A percentile compares a stretch with the other conserved stretches of the same genome.
Conservation (phyloP, 2,329 filamentous ascomycete genomes). For the Scopulariopsis brevicaulis region DNA sequence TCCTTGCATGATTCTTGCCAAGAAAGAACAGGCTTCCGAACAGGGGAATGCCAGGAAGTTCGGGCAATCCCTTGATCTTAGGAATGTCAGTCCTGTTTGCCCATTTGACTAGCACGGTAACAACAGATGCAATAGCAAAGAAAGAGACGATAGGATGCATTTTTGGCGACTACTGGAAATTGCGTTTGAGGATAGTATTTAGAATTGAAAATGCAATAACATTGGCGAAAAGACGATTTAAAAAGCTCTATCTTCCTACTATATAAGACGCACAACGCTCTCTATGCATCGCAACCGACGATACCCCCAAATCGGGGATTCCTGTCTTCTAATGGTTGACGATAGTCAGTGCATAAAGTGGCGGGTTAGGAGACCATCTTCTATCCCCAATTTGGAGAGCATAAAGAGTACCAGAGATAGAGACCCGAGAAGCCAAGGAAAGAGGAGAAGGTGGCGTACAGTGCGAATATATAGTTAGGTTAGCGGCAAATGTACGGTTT, state of each 20-base stretch:
- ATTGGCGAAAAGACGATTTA: background rate
- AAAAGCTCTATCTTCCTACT: background rate
- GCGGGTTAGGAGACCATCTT: no score
- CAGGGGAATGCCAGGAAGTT: slow-evolving; percentile 48
- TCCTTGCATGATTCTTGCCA: slow-evolving; percentile 42
- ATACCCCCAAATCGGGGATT: background rate
- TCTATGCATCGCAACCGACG: background rate
- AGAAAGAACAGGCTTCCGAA: slow-evolving; percentile 54
- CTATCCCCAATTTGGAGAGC: background rate
- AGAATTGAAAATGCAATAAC: background rate
- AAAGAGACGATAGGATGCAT: background rate
- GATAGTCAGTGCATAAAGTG: background rate
- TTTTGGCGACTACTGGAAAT: background rate
- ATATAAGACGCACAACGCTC: background rate
- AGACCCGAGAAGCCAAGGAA: background rate
- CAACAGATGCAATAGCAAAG: background rate
- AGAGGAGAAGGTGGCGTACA: background rate
- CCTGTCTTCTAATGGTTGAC: background rate
- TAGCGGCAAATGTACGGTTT: background rate
- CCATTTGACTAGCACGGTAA: slow-evolving; percentile 13
- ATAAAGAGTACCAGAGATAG: background rate
- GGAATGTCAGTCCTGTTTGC: slow-evolving; percentile 39
- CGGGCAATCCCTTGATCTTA: slow-evolving; percentile 49
- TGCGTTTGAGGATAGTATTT: background rate
- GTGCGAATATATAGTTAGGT: background rate